A percentile compares a stretch with the other conserved stretches of the same genome.
phyloP scores from a whole-genome alignment of 768 basidiomycete genomes.

The Lactarius sp. region DNA sequence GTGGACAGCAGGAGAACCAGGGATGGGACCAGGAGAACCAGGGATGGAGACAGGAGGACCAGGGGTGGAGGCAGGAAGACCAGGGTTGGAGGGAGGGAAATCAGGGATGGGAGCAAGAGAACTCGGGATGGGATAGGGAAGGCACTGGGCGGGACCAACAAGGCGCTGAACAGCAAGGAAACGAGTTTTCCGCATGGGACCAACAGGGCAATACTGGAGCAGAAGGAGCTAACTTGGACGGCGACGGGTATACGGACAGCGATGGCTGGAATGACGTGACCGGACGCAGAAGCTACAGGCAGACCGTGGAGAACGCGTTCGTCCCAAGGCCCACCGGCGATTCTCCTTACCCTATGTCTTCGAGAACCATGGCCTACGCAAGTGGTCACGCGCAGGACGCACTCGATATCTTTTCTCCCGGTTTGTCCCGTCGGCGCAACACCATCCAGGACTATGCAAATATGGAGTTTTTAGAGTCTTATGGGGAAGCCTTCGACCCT shows the following conservation, averaged over 20 bases:
- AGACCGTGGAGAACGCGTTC: conserved; percentile 11
- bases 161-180: background rate
- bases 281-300: conserved; percentile 9
- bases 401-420: conserved; percentile 13
- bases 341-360: conserved; percentile 23
- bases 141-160: conserved; percentile 8
- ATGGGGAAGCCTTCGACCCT: conserved; percentile 17
- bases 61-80: background rate
- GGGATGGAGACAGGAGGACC: background rate
- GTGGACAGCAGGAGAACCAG: conserved; percentile 5
- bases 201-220: conserved; percentile 3
- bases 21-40: background rate
- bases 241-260: conserved; percentile 17
- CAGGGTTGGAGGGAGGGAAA: background rate
- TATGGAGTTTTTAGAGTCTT: conserved; percentile 15
- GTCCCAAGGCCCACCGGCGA: conserved; percentile 6
- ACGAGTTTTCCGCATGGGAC: background rate
- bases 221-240: conserved; percentile 11
- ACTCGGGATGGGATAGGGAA: background rate
- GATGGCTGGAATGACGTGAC: conserved; percentile 19
- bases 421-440: conserved; percentile 11
- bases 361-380: conserved; percentile 28
- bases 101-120: background rate
- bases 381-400: background rate
- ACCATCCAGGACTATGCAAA: conserved; percentile 16